Evolutionary conservation across 1,284 basidiomycete genomes (phyloP).

Genomic region (Limonomyces culmigenus): DNA sequence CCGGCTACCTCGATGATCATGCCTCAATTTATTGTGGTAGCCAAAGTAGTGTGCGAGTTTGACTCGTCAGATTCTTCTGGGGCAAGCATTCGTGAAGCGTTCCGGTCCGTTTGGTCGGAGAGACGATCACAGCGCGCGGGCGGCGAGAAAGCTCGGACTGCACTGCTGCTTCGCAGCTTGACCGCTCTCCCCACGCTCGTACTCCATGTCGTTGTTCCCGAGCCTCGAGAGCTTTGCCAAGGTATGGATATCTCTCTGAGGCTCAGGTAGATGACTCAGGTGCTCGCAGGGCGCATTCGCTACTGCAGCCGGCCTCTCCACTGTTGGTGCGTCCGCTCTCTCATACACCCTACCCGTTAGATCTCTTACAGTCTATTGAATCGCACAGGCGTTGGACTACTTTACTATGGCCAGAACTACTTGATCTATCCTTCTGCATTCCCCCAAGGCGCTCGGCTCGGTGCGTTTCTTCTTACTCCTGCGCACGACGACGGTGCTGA

Average conservation of each 20-base stretch:
- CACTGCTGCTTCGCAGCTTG: no score
- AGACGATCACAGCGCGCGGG: no score
- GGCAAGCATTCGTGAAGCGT: no score
- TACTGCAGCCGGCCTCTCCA: conserved; percentile 48
- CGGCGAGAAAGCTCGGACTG: no score
- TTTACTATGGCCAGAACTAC: conserved; percentile 75
- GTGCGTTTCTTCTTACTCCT: conserved; percentile 17
- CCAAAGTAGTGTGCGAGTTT: no score
- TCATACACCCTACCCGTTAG: conserved; percentile 1
- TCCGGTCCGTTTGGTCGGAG: no score
- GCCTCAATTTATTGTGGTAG: no score
- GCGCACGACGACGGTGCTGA: not conserved
- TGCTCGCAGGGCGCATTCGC: conserved; percentile 40
- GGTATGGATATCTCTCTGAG: conserved; percentile 3
- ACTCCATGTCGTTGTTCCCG: no score
- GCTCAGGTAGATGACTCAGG: conserved; percentile 3
- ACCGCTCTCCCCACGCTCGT: no score
- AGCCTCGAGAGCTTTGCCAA: conserved; percentile 10
- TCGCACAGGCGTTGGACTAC: conserved; percentile 43
- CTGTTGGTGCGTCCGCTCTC: conserved; percentile 30
- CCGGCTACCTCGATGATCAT: no score
- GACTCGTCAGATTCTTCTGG: no score
- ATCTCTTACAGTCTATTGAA: conserved; percentile 2
- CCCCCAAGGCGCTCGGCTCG: conserved; percentile 65
- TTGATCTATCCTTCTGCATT: conserved; percentile 85